These are phyloP conservation scores for Ogataea haglerorum DNA, from an alignment of 805 yeast species.

Conservation along the genomic window DNA sequence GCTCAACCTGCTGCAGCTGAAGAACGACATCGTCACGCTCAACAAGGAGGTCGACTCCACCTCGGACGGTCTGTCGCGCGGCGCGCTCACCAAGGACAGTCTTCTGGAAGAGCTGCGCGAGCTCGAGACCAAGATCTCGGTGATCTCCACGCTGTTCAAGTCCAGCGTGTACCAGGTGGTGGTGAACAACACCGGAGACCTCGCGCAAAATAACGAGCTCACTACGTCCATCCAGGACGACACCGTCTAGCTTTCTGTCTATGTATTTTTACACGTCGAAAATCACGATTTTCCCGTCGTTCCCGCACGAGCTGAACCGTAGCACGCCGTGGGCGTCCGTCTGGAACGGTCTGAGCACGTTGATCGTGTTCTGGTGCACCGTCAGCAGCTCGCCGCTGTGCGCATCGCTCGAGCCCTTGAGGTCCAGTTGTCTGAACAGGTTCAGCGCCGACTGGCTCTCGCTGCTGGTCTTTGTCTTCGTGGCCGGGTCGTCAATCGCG, in stretches of 20 bases:
- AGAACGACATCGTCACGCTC: conserved; percentile 23
- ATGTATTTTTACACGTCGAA: conserved; percentile 41
- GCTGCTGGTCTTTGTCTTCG: conserved; percentile 44
- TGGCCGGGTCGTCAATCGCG: conserved; percentile 58
- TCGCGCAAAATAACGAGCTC: conserved; percentile 12
- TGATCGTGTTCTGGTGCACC: conserved; percentile 88
- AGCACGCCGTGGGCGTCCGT: conserved; percentile 49
- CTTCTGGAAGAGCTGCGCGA: conserved; percentile 20
- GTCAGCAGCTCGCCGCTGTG: conserved; percentile 56
- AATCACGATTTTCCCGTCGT: conserved; percentile 88
- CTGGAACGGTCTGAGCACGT: conserved; percentile 53
- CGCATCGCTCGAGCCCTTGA: conserved; percentile 72
- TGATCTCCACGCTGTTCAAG: conserved; percentile 33
- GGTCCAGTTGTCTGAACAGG: conserved; percentile 93
- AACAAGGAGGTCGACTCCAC: conserved; percentile 26
- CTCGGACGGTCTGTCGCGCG: conserved; percentile 18
- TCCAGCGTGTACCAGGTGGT: conserved; percentile 30
- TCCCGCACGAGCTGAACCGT: conserved; percentile 71
- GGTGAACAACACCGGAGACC: conserved; percentile 16
- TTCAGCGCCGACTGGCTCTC: conserved; percentile 79
- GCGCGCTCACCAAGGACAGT: conserved; percentile 19
- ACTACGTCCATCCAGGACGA: conserved; percentile 17
- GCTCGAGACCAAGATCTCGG: conserved; percentile 25
- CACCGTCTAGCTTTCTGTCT: conserved; percentile 9
- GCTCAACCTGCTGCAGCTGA: conserved; percentile 27